Conservation (phyloP, 1,284 basidiomycete genomes). For the Pseudozyma hubeiensis region DNA sequence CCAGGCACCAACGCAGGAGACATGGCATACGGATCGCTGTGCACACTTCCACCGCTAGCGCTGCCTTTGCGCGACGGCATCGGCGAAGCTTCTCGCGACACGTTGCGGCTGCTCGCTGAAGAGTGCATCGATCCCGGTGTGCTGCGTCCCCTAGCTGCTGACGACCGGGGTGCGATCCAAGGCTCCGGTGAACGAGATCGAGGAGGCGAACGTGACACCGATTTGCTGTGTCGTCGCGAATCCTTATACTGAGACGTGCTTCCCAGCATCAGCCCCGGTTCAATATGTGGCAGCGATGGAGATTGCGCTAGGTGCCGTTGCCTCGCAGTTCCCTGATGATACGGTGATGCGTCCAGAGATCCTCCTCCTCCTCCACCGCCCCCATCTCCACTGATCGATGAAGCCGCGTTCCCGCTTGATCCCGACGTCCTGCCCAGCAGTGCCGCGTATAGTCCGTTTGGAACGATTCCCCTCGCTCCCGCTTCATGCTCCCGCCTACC, state of each 20-base stretch:
- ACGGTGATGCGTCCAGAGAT: neutral
- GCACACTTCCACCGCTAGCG: neutral
- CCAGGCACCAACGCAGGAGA: slow-evolving; percentile 28
- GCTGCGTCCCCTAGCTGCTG: neutral
- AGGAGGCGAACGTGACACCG: slow-evolving; percentile 11
- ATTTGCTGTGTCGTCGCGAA: slow-evolving; percentile 11
- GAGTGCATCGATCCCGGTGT: slow-evolving; percentile 7
- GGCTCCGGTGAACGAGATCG: neutral
- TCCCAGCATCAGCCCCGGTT: slow-evolving; percentile 29
- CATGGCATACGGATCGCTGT: slow-evolving; percentile 2
- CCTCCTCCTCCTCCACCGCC: too few species aligned
- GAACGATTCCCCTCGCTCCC: slow-evolving; percentile 11
- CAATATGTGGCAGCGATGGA: slow-evolving; percentile 10
- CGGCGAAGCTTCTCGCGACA: slow-evolving; percentile 26
- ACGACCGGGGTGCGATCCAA: neutral
- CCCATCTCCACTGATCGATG: neutral
- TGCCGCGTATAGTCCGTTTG: slow-evolving; percentile 28
- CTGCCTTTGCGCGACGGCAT: slow-evolving; percentile 7
- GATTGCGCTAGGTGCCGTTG: slow-evolving; percentile 6
- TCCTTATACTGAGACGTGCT: neutral
- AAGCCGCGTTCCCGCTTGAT: neutral
- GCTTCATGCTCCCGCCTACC: slow-evolving; percentile 4
- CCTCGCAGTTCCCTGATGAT: neutral
- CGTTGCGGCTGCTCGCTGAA: slow-evolving; percentile 18
- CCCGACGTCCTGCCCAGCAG: slow-evolving; percentile 15